Base-by-base conservation (phyloP, 2,329 filamentous ascomycete species). In the Cordyceps fumosorosea region DNA sequence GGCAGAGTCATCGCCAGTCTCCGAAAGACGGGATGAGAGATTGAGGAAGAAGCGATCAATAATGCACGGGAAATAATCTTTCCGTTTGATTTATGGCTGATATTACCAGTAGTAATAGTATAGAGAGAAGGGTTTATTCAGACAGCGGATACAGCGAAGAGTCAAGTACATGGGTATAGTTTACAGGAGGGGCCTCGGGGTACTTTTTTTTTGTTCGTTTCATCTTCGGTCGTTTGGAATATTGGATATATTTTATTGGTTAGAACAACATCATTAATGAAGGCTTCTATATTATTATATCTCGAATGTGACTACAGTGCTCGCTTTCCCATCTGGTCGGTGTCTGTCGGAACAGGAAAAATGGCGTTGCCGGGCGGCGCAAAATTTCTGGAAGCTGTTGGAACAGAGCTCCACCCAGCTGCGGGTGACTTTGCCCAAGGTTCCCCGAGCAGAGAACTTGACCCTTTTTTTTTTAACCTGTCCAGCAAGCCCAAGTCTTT, bases 321-420 rank as follows among this genome's bases (percentile, higher is more conserved):
- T 34, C 8, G 53, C 37, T 32, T 51, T 18, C 18, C 3, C 5
- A 29, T n/a, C 16, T 11, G 40, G 40, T 29, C 56, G 42, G 29
- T 24, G 56, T 54, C 56, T 56, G 62, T 58, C 62, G 62, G 62
- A 63, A 29, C 56, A 22, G 62, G 56, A 57, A 58, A 63, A 60
- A 63, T 56, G 62, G 40, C 56, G 44, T 63, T 63, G 61, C 61
- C 61, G 61, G 61, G 51, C 42, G 29, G 29, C 52, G 52, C 59
- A 50, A 60, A 62, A 62, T 62, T 62, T 65, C 63, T 66, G 63
- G 65, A 66, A 67, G 59, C 64, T 64, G 47, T 66, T 66, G 52
- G 66, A 67, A 67, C 12, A 59, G 47, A 59, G 45, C 56, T 59
- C 56, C 56, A 59, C 56, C 22, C 47, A 51, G 20, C 32, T 8